phyloP scores from a whole-genome alignment of 148 eudicot genomes.

The Talinum fruticosum region DNA sequence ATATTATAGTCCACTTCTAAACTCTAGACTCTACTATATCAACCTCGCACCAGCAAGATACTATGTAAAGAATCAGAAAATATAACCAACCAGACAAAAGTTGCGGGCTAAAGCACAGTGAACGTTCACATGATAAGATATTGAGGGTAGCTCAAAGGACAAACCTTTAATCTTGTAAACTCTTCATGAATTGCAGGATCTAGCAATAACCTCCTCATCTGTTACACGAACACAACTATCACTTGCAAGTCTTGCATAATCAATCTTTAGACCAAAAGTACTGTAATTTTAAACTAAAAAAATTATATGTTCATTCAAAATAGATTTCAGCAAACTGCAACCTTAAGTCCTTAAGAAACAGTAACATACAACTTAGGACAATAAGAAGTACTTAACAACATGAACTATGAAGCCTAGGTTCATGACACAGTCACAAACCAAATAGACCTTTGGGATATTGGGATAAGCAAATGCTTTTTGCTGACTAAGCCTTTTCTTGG shows the following conservation, averaged over 20 bases:
- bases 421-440: neutral
- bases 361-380: neutral
- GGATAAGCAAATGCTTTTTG: neutral
- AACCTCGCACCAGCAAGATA: neutral
- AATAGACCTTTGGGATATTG: neutral
- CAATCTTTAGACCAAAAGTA: neutral
- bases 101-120: neutral
- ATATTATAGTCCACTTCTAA: neutral
- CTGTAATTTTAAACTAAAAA: neutral
- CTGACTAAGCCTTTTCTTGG: neutral
- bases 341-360: neutral
- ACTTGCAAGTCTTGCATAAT: conserved; percentile 7
- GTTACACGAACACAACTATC: conserved; percentile 23
- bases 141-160: conserved; percentile 11
- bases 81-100: neutral
- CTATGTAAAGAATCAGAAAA: neutral
- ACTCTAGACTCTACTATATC: neutral
- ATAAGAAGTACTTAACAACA: neutral
- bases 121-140: neutral
- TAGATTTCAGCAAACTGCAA: neutral
- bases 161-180: conserved; percentile 87
- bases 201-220: conserved; percentile 85
- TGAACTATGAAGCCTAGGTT: neutral
- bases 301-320: neutral
- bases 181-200: conserved; percentile 99